Base-by-base conservation (phyloP, 768 basidiomycete genomes). In the Aureoboletus auriporus region DNA sequence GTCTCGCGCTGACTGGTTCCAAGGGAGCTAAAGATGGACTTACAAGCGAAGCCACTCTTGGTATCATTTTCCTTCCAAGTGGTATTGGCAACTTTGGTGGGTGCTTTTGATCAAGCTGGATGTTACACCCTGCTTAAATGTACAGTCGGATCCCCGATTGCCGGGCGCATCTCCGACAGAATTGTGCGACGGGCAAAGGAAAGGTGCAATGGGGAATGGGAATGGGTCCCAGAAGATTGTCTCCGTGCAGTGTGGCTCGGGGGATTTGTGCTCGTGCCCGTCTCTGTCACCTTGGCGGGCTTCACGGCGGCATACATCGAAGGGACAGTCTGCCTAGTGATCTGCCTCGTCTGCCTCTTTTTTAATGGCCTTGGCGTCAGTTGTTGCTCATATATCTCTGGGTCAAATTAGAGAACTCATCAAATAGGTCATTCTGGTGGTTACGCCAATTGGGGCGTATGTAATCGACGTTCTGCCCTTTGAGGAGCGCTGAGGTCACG, bases 201-300 rank as follows among this genome's bases (percentile, higher is more conserved):
- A 40, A 60, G 66, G 6, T 75, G 83, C 20, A 73, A 72, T 0
- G 83, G 83, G 1, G 55, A 69, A n/a, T n/a, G 20, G 20, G 20
- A 23, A 2, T 86, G 81, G 82, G 75, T 78, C 37, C 84, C 84
- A 0, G 84, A 89, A 60, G 86, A 85, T 53, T 77, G 85, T 6
- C 71, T 87, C 20, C 73, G 79, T 1, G 82, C 73, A 2, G 68
- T 76, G 2, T 59, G 79, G 30, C 53, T 71, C 7, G 77, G 79
- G 8, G 72, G 71, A 4, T 63, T 72, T 0, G 28, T 78, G 16
- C 66, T 85, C 26, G 68, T 76, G 3, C 87, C 85, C 0, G 23
- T 82, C 1, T 77, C 83, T 1, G 61, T 82, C 2, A 57, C 79
- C 0, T 42, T 66, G 0, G 72, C 71, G 0, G 83, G 84, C 1